phyloP scores from a whole-genome alignment of 345 rosid species.

The Microcos paniculata region DNA sequence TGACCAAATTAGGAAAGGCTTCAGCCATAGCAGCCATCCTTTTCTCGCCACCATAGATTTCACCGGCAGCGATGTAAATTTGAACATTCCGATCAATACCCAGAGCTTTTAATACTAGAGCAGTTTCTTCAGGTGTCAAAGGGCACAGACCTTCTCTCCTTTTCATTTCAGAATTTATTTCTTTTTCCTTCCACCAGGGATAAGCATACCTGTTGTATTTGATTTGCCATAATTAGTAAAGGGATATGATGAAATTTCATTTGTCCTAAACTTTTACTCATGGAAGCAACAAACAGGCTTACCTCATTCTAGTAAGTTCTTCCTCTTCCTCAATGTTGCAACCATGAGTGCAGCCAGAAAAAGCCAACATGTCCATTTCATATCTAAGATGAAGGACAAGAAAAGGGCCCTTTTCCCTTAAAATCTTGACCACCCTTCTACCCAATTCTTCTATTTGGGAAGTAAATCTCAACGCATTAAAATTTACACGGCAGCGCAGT shows the following conservation, averaged over 20 bases:
- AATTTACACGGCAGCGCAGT: constrained; percentile 89
- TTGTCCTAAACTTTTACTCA: background rate
- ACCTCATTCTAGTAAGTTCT: constrained; percentile 87
- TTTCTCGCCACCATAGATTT: constrained; percentile 82
- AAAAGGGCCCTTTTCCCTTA: constrained; percentile 83
- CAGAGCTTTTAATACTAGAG: constrained; percentile 65
- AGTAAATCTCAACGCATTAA: constrained; percentile 77
- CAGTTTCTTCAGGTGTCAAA: constrained; percentile 94
- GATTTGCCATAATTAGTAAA: constrained; percentile 12
- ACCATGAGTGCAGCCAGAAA: constrained; percentile 94
- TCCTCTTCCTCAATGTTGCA: constrained; percentile 79
- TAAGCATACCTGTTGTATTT: constrained; percentile 63
- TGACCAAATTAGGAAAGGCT: constrained; percentile 83
- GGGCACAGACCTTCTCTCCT: constrained; percentile 95
- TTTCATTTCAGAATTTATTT: constrained; percentile 73
- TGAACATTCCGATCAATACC: constrained; percentile 80
- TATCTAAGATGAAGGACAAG: constrained; percentile 91
- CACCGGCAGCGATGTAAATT: constrained; percentile 94
- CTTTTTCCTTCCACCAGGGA: constrained; percentile 98
- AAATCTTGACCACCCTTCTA: constrained; percentile 58
- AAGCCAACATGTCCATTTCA: constrained; percentile 98
- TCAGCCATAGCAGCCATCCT: constrained; percentile 61
- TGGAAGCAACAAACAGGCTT: constrained; percentile 6
- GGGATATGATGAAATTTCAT: background rate
- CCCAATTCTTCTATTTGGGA: constrained; percentile 83